phyloP scores from a whole-genome alignment of 257 asterid genomes.

The Catharanthus roseus region DNA sequence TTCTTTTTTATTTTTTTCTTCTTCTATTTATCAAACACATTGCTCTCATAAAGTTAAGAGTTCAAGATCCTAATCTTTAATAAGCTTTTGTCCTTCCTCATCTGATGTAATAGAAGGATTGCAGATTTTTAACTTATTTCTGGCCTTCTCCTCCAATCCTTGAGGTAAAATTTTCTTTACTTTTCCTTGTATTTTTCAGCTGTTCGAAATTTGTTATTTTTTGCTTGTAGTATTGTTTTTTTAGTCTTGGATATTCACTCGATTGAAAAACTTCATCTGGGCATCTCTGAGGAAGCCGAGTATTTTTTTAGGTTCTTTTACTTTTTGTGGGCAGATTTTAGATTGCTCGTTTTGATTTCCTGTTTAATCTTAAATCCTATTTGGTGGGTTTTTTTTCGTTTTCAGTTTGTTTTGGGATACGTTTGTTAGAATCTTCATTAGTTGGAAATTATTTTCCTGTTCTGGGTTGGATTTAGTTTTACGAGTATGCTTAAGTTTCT shows the following conservation, averaged over 20 bases:
- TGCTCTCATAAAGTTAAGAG: background rate
- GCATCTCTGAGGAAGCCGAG: conserved; percentile 2
- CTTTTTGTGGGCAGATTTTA: conserved; percentile 8
- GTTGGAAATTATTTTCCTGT: too few relatives aligned
- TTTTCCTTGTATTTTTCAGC: background rate
- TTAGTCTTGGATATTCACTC: background rate
- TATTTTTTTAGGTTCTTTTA: conserved; percentile 13
- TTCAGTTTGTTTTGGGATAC: too few relatives aligned
- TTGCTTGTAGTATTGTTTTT: background rate
- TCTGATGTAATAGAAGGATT: background rate
- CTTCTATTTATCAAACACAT: background rate
- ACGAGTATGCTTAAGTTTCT: background rate
- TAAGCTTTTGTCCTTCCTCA: background rate
- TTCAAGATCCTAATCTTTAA: background rate
- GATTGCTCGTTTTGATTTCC: conserved; percentile 18
- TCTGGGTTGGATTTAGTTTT: too few relatives aligned
- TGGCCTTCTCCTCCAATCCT: background rate
- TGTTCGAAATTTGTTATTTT: background rate
- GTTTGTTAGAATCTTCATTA: too few relatives aligned
- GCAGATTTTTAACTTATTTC: conserved; percentile 8
- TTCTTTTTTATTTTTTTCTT: too few relatives aligned
- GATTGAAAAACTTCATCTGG: conserved; percentile 7
- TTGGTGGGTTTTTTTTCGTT: background rate
- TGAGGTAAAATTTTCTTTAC: conserved; percentile 7
- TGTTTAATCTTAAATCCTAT: background rate